Evolutionary conservation across 768 basidiomycete genomes (phyloP).

Genomic region (Phallus indusiatus): DNA sequence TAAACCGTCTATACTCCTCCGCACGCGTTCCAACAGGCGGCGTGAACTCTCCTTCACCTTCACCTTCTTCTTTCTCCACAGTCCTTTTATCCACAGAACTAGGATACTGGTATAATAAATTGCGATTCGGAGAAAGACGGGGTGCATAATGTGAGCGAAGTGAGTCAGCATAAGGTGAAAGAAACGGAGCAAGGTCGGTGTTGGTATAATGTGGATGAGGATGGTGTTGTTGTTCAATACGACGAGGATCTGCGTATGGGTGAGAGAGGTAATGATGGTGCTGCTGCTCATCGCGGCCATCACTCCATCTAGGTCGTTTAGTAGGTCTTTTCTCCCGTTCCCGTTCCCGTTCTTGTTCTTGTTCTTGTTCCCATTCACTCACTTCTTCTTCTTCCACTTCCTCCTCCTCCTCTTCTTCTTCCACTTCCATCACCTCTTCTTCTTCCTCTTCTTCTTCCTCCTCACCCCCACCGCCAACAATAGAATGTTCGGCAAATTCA

Average conservation of each 20-base stretch:
- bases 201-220: not conserved
- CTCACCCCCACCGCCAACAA: not conserved
- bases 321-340: not conserved
- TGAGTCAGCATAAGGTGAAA: not conserved
- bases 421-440: not conserved
- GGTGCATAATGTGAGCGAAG: not conserved
- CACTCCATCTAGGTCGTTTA: not conserved
- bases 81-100: too few relatives aligned
- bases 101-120: not conserved
- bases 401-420: not conserved
- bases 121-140: not conserved
- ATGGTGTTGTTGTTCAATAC: too few relatives aligned
- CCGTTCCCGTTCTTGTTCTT: not conserved
- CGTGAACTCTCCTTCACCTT: not conserved
- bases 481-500: constrained; percentile 8
- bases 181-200: not conserved
- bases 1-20: not conserved
- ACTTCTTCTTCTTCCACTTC: not conserved
- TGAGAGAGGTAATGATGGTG: too few relatives aligned
- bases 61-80: not conserved
- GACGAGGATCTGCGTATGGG: too few relatives aligned
- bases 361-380: not conserved
- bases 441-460: not conserved
- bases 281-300: not conserved
- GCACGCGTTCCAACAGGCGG: not conserved